These are phyloP conservation scores for Salisapilia sapeloensis DNA, from an alignment of 352 stramenopile genomes.

Conservation along the genomic window DNA sequence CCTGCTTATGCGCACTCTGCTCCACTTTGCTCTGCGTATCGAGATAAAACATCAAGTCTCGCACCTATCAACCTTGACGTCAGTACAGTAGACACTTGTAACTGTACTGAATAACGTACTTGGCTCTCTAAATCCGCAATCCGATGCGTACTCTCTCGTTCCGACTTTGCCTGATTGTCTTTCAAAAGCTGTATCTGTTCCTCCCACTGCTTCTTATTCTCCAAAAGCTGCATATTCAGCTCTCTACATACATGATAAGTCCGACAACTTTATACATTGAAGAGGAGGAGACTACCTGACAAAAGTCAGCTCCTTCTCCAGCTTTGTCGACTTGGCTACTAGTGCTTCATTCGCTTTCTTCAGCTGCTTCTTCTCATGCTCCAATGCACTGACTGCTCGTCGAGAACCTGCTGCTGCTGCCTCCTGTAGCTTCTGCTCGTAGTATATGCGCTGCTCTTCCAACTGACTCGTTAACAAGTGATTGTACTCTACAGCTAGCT, in stretches of 20 bases:
- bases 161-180: constrained; percentile 36
- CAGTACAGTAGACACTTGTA: neutral
- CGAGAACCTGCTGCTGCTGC: constrained; percentile 36
- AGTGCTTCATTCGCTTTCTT: constrained; percentile 53
- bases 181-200: constrained; percentile 51
- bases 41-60: constrained; percentile 83
- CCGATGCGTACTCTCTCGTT: constrained; percentile 37
- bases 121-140: constrained; percentile 70
- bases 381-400: constrained; percentile 28
- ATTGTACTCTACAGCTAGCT: constrained; percentile 92
- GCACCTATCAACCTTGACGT: constrained; percentile 8
- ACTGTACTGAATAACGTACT: constrained; percentile 7
- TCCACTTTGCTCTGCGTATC: constrained; percentile 79
- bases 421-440: constrained; percentile 65
- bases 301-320: constrained; percentile 70
- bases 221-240: constrained; percentile 75
- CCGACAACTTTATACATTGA: neutral
- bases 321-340: constrained; percentile 49
- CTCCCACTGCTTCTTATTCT: constrained; percentile 82
- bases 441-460: constrained; percentile 90
- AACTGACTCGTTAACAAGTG: constrained; percentile 92
- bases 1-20: constrained; percentile 52
- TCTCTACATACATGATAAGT: constrained; percentile 17
- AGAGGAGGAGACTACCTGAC: constrained; percentile 21
- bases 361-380: constrained; percentile 70